A percentile compares a stretch with the other conserved stretches of the same genome.
Conservation (phyloP, 2,329 filamentous ascomycete species). For the Aureobasidium sp. region DNA sequence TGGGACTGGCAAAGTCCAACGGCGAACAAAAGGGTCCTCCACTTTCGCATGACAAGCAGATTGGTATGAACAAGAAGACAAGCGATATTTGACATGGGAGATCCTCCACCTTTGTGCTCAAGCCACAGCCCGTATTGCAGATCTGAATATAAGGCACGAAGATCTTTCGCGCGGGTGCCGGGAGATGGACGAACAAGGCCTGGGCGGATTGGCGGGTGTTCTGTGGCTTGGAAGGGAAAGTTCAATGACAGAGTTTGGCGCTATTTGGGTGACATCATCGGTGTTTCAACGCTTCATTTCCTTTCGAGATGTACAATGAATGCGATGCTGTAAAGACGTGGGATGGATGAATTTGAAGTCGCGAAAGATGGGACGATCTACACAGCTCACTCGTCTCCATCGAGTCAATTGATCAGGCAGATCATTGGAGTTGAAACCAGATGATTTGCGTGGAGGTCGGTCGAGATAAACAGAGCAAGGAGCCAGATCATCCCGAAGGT, state of each 20-base stretch:
- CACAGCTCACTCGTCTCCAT: not conserved
- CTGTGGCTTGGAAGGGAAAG: conserved; percentile 1
- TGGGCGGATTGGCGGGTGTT: conserved; percentile 3
- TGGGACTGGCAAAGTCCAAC: conserved; percentile 5
- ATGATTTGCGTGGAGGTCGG: conserved; percentile 12
- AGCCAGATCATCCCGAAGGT: conserved; percentile 2
- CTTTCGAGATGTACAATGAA: not conserved
- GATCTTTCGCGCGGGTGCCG: conserved; percentile 4
- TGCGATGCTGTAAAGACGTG: not conserved
- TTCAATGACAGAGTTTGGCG: conserved; percentile 4
- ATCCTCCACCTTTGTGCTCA: conserved; percentile 1
- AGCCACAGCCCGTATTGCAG: conserved; percentile 11
- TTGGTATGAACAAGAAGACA: not conserved
- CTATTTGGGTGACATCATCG: not conserved
- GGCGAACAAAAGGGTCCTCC: not conserved
- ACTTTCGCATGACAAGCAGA: not conserved
- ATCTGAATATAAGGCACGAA: conserved; percentile 10
- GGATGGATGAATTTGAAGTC: not conserved
- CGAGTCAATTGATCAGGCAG: not conserved
- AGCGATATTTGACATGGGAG: not conserved
- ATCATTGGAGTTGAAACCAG: not conserved
- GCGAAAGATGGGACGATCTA: not conserved
- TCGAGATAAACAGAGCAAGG: not conserved
- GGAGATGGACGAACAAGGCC: not conserved
- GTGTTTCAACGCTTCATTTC: conserved; percentile 2